Evolutionary conservation across 2,329 filamentous ascomycete genomes (phyloP).

Genomic region (Scorias spongiosa): DNA sequence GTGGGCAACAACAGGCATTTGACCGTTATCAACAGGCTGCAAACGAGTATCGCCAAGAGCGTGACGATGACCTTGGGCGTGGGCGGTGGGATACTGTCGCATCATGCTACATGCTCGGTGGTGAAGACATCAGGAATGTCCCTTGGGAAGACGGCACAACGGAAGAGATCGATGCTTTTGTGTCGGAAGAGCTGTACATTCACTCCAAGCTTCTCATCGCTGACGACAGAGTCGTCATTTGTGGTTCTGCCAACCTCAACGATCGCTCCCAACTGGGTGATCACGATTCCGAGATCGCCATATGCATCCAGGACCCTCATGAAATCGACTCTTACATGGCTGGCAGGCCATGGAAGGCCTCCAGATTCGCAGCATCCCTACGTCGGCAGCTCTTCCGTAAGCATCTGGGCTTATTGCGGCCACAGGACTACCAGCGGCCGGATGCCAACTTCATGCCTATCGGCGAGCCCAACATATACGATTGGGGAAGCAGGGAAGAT

Average conservation of each 20-base stretch:
- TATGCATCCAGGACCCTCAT: constrained; percentile 58
- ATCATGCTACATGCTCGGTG: constrained; percentile 69
- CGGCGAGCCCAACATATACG: constrained; percentile 39
- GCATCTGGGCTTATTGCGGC: constrained; percentile 67
- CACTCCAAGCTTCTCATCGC: constrained; percentile 63
- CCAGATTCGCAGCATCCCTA: constrained; percentile 62
- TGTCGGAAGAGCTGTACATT: constrained; percentile 48
- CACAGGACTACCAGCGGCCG: constrained; percentile 51
- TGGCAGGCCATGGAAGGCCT: constrained; percentile 55
- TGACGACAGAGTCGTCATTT: constrained; percentile 69
- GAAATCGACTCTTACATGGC: constrained; percentile 59
- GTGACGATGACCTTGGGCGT: constrained; percentile 24
- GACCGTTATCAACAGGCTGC: constrained; percentile 60
- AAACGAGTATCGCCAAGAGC: constrained; percentile 32
- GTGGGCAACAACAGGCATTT: constrained; percentile 28
- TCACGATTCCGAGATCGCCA: constrained; percentile 82
- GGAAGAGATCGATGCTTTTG: constrained; percentile 46
- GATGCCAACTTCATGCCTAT: constrained; percentile 44
- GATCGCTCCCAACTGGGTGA: constrained; percentile 63
- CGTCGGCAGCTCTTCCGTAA: constrained; percentile 81
- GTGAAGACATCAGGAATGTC: constrained; percentile 51
- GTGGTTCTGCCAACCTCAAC: constrained; percentile 58
- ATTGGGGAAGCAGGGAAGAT: constrained; percentile 32
- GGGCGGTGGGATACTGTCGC: constrained; percentile 62
- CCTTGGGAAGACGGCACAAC: constrained; percentile 42